Conservation (phyloP, 2,329 filamentous ascomycete species). For the Pseudopyricularia cyperi region DNA sequence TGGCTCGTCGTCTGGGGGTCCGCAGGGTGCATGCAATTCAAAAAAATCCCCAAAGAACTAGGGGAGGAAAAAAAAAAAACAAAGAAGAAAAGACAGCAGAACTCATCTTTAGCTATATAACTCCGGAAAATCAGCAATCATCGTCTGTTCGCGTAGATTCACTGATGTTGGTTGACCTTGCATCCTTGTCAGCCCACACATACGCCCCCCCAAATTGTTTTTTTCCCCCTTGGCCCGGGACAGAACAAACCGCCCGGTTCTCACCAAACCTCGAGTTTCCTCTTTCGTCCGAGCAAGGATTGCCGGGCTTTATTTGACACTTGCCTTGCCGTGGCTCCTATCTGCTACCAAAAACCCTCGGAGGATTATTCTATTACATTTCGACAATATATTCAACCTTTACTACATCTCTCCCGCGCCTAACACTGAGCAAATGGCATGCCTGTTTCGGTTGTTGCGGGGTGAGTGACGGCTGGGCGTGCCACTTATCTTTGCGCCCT, state of each 20-base stretch:
- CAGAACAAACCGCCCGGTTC: background rate
- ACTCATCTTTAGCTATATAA: background rate
- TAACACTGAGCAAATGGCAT: background rate
- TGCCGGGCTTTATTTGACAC: too few relatives aligned
- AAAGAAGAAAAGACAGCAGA: too few relatives aligned
- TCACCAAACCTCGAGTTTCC: background rate
- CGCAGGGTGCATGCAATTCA: background rate
- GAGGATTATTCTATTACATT: too few relatives aligned
- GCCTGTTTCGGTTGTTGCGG: background rate
- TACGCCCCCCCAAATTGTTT: background rate
- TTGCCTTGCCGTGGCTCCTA: too few relatives aligned
- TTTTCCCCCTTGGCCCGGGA: too few relatives aligned
- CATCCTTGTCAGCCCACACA: background rate
- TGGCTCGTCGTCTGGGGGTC: background rate
- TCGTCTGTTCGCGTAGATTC: background rate
- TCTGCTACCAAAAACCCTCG: too few relatives aligned
- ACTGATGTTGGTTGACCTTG: background rate
- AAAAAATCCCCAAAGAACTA: too few relatives aligned
- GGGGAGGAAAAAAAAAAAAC: too few relatives aligned
- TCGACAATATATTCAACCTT: too few relatives aligned
- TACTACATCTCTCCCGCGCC: too few relatives aligned
- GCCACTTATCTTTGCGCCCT: background rate
- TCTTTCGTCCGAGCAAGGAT: too few relatives aligned
- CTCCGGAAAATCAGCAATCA: background rate
- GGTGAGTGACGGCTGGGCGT: slow-evolving; percentile 1